Conservation (phyloP, 805 yeast species). For the Starmerella etchellsii region DNA sequence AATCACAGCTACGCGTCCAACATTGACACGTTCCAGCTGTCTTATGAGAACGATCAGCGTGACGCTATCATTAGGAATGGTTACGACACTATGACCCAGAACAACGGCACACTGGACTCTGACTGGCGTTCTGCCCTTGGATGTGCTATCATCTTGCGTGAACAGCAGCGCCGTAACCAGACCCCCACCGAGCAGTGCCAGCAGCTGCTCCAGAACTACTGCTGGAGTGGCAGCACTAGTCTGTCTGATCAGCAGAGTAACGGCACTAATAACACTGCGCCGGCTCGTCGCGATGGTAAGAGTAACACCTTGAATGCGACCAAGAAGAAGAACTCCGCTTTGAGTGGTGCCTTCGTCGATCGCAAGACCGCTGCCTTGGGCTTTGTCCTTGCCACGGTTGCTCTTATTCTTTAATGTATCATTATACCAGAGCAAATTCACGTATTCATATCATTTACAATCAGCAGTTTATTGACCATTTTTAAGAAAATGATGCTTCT, state of each 20-base stretch:
- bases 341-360: not conserved
- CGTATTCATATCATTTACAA: too few relatives aligned
- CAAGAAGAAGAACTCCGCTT: conserved; percentile 10
- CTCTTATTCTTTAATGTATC: conserved; percentile 1
- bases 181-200: conserved; percentile 59
- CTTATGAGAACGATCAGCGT: conserved; percentile 48
- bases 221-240: conserved; percentile 53
- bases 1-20: conserved; percentile 55
- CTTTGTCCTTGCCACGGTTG: not conserved
- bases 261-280: conserved; percentile 3
- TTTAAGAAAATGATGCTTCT: too few relatives aligned
- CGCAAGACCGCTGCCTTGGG: not conserved
- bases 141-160: conserved; percentile 75
- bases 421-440: too few relatives aligned
- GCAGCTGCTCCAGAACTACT: conserved; percentile 57
- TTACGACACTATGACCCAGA: conserved; percentile 56
- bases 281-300: conserved; percentile 28
- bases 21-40: conserved; percentile 56
- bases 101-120: conserved; percentile 54
- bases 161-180: conserved; percentile 54
- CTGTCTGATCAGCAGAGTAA: not conserved
- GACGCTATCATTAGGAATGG: conserved; percentile 58
- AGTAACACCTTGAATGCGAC: conserved; percentile 16
- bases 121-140: conserved; percentile 68
- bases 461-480: too few relatives aligned